These are phyloP conservation scores for Gilbertella persicaria DNA, from an alignment of 371 early-diverging fungal species.

Conservation along the genomic window DNA sequence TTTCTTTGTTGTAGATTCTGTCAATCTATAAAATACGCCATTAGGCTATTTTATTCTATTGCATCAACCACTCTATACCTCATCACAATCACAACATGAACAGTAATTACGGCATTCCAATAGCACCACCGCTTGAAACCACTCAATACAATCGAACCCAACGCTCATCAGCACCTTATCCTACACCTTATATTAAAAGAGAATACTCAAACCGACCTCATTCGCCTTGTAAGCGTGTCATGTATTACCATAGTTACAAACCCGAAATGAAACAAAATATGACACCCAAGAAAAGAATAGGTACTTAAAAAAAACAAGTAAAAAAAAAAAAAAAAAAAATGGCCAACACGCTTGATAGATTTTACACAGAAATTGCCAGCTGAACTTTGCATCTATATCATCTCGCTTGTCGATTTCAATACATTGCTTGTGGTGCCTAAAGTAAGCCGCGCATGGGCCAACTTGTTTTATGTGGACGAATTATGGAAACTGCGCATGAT, in stretches of 20 bases:
- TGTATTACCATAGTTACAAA: slow-evolving; percentile 12
- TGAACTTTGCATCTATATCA: slow-evolving; percentile 29
- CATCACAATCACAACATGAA: slow-evolving; percentile 1
- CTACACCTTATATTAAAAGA: background rate
- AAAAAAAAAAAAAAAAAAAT: slow-evolving; percentile 3
- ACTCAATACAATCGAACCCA: background rate
- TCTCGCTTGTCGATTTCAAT: slow-evolving; percentile 28
- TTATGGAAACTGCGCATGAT: slow-evolving; percentile 18
- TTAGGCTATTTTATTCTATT: background rate
- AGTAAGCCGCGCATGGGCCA: slow-evolving; percentile 20
- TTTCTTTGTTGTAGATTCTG: too few species aligned
- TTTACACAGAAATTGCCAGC: slow-evolving; percentile 25
- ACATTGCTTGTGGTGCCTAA: slow-evolving; percentile 18
- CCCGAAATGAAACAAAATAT: slow-evolving; percentile 3
- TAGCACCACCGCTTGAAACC: slow-evolving; percentile 22
- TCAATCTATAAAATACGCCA: too few species aligned
- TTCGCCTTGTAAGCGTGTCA: slow-evolving; percentile 12
- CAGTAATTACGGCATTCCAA: slow-evolving; percentile 14
- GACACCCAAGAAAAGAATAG: slow-evolving; percentile 13
- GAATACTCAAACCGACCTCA: slow-evolving; percentile 1
- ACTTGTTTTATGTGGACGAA: slow-evolving; percentile 25
- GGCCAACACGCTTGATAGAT: slow-evolving; percentile 6
- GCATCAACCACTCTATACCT: background rate
- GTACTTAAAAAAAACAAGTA: background rate
- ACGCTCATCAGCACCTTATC: background rate